Evolutionary conservation across 1,139 yeast species (phyloP).

Genomic region (Candida anutae): DNA sequence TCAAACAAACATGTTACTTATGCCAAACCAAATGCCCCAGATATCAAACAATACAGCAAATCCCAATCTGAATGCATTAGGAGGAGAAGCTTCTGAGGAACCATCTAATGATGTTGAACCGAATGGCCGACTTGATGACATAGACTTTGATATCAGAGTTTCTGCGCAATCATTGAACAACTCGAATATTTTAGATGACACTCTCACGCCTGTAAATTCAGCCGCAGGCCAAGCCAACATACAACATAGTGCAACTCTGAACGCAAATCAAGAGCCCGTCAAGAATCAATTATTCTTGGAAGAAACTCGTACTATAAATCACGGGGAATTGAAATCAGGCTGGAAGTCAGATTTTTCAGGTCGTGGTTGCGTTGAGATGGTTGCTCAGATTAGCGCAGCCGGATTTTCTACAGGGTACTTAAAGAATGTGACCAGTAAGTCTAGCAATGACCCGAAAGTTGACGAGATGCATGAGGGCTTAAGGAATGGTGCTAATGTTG

Average conservation of each 20-base stretch:
- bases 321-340: constrained; percentile 79
- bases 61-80: constrained; percentile 3
- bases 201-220: constrained; percentile 1
- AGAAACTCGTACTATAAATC: constrained; percentile 63
- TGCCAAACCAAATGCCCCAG: constrained; percentile 6
- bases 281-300: constrained; percentile 48
- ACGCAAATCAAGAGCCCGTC: constrained; percentile 4
- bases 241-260: constrained; percentile 1
- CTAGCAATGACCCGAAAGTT: constrained; percentile 20
- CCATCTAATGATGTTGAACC: constrained; percentile 9
- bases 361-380: constrained; percentile 68
- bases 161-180: constrained; percentile 19
- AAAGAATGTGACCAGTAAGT: constrained; percentile 19
- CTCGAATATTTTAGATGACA: constrained; percentile 24
- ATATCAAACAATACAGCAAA: constrained; percentile 1
- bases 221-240: constrained; percentile 4
- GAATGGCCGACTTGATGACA: too few relatives aligned
- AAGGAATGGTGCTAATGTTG: constrained; percentile 47
- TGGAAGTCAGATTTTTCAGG: constrained; percentile 90
- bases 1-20: constrained; percentile 21
- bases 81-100: constrained; percentile 5
- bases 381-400: constrained; percentile 58
- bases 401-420: constrained; percentile 50
- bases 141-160: too few relatives aligned
- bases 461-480: constrained; percentile 20